These are phyloP conservation scores for Bocquillonia castaneifolia DNA, from an alignment of 441 rosid genomes.

Conservation along the genomic window DNA sequence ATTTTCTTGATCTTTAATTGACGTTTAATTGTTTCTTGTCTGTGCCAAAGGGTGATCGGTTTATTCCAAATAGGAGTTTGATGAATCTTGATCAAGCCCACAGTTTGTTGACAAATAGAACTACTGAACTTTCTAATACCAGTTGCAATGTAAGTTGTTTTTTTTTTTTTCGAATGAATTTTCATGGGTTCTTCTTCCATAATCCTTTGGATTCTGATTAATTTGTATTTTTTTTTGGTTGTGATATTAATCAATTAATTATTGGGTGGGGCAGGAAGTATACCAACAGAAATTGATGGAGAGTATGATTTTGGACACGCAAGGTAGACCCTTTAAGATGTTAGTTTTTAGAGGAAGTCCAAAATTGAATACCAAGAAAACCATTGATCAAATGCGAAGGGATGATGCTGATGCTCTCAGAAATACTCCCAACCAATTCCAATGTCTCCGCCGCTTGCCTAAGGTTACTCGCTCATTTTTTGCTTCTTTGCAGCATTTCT, in stretches of 20 bases:
- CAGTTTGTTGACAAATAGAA: constrained; percentile 37
- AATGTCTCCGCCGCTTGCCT: constrained; percentile 30
- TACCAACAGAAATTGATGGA: constrained; percentile 36
- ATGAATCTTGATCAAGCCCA: constrained; percentile 63
- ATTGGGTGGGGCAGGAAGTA: constrained; percentile 26
- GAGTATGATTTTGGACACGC: constrained; percentile 34
- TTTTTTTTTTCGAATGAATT: not conserved
- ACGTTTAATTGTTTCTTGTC: constrained; percentile 8
- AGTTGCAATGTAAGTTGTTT: constrained; percentile 28
- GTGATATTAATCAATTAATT: too few relatives aligned
- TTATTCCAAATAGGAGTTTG: constrained; percentile 49
- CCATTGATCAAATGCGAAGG: constrained; percentile 38
- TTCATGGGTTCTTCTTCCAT: not conserved
- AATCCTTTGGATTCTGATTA: not conserved
- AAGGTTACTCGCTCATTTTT: constrained; percentile 22
- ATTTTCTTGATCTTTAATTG: not conserved
- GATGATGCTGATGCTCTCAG: constrained; percentile 27
- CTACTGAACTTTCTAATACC: constrained; percentile 15
- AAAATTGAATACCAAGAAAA: constrained; percentile 34
- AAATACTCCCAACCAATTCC: constrained; percentile 11
- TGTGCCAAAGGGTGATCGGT: constrained; percentile 43
- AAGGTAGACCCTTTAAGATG: constrained; percentile 47
- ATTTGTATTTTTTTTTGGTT: not conserved
- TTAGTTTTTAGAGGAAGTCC: constrained; percentile 52
- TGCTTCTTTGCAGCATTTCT: not conserved